Percentiles rank a stretch among this genome's conserved stretches.
Conservation (phyloP, 179 eudicot species). For the Kewa caespitosa region DNA sequence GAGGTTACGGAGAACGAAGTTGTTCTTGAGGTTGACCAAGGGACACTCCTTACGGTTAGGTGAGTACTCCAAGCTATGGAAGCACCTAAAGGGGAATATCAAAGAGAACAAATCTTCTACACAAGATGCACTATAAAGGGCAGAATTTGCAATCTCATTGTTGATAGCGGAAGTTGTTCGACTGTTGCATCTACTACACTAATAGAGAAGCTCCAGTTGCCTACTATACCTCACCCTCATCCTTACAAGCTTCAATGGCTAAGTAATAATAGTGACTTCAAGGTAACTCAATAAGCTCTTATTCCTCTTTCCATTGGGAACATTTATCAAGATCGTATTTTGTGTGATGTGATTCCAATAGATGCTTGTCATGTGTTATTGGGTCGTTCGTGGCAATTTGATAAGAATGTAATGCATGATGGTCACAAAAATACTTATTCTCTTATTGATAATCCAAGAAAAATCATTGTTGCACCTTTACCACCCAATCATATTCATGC, state of each 20-base stretch:
- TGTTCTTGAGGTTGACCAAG: neutral
- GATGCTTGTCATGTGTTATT: slow-evolving; percentile 4
- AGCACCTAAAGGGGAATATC: no score
- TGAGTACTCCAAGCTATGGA: no score
- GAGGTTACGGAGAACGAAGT: neutral
- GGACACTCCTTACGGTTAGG: neutral
- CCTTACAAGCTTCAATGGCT: slow-evolving; percentile 1
- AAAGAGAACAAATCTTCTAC: no score
- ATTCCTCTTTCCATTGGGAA: neutral
- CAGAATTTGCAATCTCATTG: slow-evolving; percentile 12
- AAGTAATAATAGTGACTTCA: neutral
- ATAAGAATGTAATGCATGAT: neutral
- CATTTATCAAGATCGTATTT: neutral
- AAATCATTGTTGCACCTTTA: neutral
- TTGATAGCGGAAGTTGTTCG: slow-evolving; percentile 15
- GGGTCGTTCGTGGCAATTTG: slow-evolving; percentile 19
- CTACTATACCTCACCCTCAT: neutral
- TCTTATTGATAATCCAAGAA: no score
- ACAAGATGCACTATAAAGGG: no score
- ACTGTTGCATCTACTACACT: neutral
- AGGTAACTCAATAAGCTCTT: neutral
- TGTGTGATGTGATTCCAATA: slow-evolving; percentile 4
- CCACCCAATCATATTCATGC: neutral
- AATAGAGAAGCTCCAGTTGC: neutral
- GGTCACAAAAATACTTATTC: neutral